A percentile compares a stretch with the other conserved stretches of the same genome.
Conservation (phyloP, 352 stramenopile genomes). For the Phytophthora hybrid region DNA sequence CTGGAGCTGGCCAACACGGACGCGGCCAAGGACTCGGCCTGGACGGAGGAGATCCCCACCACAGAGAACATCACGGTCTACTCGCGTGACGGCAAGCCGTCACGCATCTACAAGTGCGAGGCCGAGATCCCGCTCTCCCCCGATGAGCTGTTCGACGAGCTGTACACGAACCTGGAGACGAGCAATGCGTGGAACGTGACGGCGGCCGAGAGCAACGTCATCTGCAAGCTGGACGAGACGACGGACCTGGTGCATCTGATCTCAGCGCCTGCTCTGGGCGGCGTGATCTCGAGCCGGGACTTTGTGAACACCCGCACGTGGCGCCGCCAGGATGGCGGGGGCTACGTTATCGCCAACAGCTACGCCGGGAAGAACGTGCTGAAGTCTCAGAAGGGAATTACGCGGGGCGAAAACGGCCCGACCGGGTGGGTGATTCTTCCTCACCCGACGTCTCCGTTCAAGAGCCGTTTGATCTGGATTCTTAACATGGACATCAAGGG, state of each 20-base stretch:
- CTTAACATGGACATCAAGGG: conserved; percentile 89
- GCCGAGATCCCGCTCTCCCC: conserved; percentile 68
- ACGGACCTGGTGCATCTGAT: conserved; percentile 80
- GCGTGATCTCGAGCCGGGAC: conserved; percentile 84
- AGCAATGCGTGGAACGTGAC: conserved; percentile 84
- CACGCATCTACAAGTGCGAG: conserved; percentile 82
- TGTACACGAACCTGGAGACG: conserved; percentile 80
- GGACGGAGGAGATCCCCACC: conserved; percentile 67
- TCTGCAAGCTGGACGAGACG: conserved; percentile 70
- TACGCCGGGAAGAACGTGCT: conserved; percentile 78
- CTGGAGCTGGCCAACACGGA: conserved; percentile 57
- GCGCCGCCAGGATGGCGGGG: conserved; percentile 71
- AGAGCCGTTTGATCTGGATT: conserved; percentile 84
- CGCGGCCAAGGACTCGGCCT: conserved; percentile 58
- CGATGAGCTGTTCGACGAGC: conserved; percentile 82
- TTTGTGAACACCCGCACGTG: conserved; percentile 84
- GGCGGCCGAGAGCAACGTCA: conserved; percentile 77
- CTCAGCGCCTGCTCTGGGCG: conserved; percentile 68
- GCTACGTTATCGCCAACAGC: conserved; percentile 73
- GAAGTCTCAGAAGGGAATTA: conserved; percentile 74
- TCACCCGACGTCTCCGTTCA: conserved; percentile 77
- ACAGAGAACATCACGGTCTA: conserved; percentile 69
- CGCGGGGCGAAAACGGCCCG: conserved; percentile 79
- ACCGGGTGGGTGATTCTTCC: conserved; percentile 82
- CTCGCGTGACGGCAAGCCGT: conserved; percentile 80